phyloP scores from a whole-genome alignment of 2,329 filamentous ascomycete genomes.

The Pestalotiopsis sp. region DNA sequence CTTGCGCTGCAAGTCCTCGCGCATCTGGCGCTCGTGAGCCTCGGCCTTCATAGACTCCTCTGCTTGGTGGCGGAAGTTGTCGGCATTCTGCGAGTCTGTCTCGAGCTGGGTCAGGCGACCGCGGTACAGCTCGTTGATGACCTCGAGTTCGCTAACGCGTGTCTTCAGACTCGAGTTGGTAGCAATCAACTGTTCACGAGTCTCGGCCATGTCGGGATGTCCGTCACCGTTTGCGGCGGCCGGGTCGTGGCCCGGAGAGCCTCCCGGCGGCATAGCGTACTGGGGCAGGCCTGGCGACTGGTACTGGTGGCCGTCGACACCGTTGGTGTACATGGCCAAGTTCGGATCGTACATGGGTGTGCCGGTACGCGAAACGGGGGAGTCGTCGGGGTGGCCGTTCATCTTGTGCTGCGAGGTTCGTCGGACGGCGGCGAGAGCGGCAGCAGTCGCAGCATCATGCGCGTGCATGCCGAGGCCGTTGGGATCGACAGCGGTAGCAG shows the following conservation, averaged over 20 bases:
- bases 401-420: constrained; percentile 69
- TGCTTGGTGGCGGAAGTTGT: constrained; percentile 50
- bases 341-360: constrained; percentile 79
- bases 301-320: constrained; percentile 73
- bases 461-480: constrained; percentile 63
- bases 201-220: constrained; percentile 72
- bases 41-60: constrained; percentile 60
- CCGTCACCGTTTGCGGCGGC: constrained; percentile 58
- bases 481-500: constrained; percentile 39
- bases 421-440: constrained; percentile 49
- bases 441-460: constrained; percentile 60
- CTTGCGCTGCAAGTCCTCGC: constrained; percentile 45
- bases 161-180: constrained; percentile 91
- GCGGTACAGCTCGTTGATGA: constrained; percentile 86
- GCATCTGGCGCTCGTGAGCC: constrained; percentile 58
- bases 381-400: constrained; percentile 74
- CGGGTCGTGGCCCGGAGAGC: constrained; percentile 51
- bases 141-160: constrained; percentile 89
- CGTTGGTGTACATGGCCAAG: constrained; percentile 74
- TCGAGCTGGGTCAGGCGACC: constrained; percentile 80
- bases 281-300: constrained; percentile 54
- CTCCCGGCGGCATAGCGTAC: constrained; percentile 53
- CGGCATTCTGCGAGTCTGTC: constrained; percentile 70
- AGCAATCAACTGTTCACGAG: constrained; percentile 78
- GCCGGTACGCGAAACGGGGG: constrained; percentile 76